Conservation (phyloP, 805 yeast genomes). For the Sungouiozyma intestinalis region DNA sequence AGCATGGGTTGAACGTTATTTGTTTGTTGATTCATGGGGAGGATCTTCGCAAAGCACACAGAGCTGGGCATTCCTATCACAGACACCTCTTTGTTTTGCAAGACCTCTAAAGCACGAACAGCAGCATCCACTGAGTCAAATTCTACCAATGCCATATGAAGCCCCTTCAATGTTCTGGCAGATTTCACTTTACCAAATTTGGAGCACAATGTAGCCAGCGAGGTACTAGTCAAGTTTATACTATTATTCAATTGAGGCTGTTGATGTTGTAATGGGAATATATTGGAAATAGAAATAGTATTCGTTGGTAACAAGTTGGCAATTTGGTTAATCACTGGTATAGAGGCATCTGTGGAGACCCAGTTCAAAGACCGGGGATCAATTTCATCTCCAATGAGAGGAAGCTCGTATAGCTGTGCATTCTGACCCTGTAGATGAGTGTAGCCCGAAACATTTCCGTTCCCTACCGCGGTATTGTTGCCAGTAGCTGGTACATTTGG, state of each 20-base stretch:
- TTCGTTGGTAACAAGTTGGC: constrained; percentile 64
- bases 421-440: constrained; percentile 9
- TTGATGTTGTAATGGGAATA: constrained; percentile 33
- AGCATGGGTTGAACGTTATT: background rate
- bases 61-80: constrained; percentile 66
- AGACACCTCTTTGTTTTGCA: constrained; percentile 70
- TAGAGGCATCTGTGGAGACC: constrained; percentile 60
- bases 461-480: constrained; percentile 15
- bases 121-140: constrained; percentile 67
- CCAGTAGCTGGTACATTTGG: constrained; percentile 7
- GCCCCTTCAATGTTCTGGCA: constrained; percentile 46
- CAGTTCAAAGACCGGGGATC: constrained; percentile 49
- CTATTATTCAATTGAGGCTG: constrained; percentile 46
- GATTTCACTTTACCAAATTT: constrained; percentile 53
- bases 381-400: constrained; percentile 43
- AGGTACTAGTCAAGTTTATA: constrained; percentile 32
- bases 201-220: constrained; percentile 49
- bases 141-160: constrained; percentile 54
- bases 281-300: constrained; percentile 66
- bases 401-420: constrained; percentile 18
- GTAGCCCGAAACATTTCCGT: constrained; percentile 4
- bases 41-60: constrained; percentile 76
- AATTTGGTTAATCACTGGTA: constrained; percentile 68
- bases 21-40: constrained; percentile 28
- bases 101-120: constrained; percentile 61